A percentile compares a stretch with the other conserved stretches of the same genome.
These are phyloP conservation scores for Pseudogymnoascus sp. DNA, from an alignment of 2,329 filamentous ascomycete genomes.

Conservation along the genomic window DNA sequence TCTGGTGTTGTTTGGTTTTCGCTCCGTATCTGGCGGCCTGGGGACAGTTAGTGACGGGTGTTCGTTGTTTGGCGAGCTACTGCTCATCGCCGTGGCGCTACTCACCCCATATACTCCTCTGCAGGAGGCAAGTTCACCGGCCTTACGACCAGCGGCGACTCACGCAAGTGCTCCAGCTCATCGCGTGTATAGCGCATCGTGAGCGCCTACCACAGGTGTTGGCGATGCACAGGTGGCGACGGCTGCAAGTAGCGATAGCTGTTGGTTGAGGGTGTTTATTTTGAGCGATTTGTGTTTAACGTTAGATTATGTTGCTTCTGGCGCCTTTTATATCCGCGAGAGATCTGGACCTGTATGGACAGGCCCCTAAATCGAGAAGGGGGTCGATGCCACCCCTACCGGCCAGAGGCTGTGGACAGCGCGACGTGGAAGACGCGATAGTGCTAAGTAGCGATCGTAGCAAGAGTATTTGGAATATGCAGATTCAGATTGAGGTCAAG, in stretches of 20 bases:
- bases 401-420: background rate
- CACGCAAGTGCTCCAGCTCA: slow-evolving; percentile 65
- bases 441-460: background rate
- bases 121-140: slow-evolving; percentile 71
- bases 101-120: slow-evolving; percentile 94
- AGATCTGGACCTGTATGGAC: background rate
- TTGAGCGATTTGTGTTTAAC: background rate
- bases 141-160: slow-evolving; percentile 77
- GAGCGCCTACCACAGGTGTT: slow-evolving; percentile 5
- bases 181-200: slow-evolving; percentile 60
- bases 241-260: background rate
- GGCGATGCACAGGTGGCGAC: background rate
- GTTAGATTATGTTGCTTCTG: background rate
- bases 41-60: background rate
- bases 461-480: background rate
- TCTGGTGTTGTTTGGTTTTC: slow-evolving; percentile 8
- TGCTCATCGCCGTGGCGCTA: background rate
- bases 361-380: slow-evolving; percentile 5
- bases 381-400: slow-evolving; percentile 4
- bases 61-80: background rate
- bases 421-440: background rate
- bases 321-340: background rate
- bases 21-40: background rate
- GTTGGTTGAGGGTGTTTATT: background rate
- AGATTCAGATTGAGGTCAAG: slow-evolving; percentile 6